Base-by-base conservation (phyloP, 495 filamentous ascomycete species). In the Daldinia decipiens region DNA sequence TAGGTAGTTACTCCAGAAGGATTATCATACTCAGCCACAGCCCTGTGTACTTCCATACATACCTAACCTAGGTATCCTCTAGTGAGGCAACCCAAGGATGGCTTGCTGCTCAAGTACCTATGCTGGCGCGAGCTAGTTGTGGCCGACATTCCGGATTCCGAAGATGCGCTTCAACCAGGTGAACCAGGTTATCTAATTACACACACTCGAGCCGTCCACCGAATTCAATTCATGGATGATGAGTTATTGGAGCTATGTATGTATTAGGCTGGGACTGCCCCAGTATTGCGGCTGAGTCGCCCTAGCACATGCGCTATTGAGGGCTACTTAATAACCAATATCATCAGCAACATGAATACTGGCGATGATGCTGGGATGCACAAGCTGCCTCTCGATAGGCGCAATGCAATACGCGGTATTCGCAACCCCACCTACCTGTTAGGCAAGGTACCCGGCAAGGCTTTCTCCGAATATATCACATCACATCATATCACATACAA, bases 241-340 rank as follows among this genome's bases (percentile, higher is more conserved):
- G 5, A 53, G 50, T 13, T 53, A 53, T 27, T 53, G 24, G 32
- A 58, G 50, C 13, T 53, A 53, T n/a, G n/a, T n/a, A n/a, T n/a
- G n/a, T n/a, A n/a, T 27, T 31, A 5, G 70, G 32, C 38, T 24
- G 24, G 50, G 15, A 53, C 26, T 74, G 62, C 68, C 56, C 74
- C 74, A 65, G 32, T 66, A 67, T 74, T 68, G 74, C 74, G 71
- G 71, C 74, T 76, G 74, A 74, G 74, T 61, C 63, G 39, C 36
- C 60, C 53, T 55, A 51, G 56, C 59, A 51, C 50, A 31, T 31
- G 11, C 27, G 27, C 50, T 47, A 47, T 47, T 21, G 43, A 24
- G 19, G 43, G 17, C 24, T 24, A 47, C 43, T 21, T 47, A 24
- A 47, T 34, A 55, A 29, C 27, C 21, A 53, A 43, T 11, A 52